Evolutionary conservation across 2,329 filamentous ascomycete species (phyloP), one percentile per base, ranked within the genome.

Genomic region (Elsinoe perseae): DNA sequence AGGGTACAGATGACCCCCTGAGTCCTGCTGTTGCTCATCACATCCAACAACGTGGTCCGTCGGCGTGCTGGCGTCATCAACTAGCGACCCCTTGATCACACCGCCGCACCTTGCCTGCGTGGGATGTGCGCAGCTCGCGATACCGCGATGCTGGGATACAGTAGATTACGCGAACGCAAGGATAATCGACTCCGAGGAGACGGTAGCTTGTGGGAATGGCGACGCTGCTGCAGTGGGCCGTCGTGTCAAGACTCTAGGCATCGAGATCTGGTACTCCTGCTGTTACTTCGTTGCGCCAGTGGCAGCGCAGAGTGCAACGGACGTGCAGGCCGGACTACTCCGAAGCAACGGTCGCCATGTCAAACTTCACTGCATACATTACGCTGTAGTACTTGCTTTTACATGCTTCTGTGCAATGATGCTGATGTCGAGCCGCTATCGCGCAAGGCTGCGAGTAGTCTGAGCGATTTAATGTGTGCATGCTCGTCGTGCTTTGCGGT

Each of bases 81-180:
- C 43, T 46, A 23, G 43, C 10, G 28, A 46, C 21, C 27, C 20
- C 25, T 32, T 18, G 25, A 50, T 50, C 28, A 32, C 44, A 50
- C 23, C 25, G 27, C 28, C 27, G 44, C 25, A 30, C 25, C 2
- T 12, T 32, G n/a, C 14, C 21, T 7, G 44, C 44, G 25, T 50
- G 44, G 44, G 44, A 18, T 12, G 7, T n/a, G 21, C n/a, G 27
- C 44, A 50, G n/a, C 16, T 18, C 7, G 7, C 8, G 44, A 50
- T 50, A 50, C 44, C 44, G 44, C 25, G 25, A 9, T 32, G 44
- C 28, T 50, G 44, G 44, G 44, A 50, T 50, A n/a, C n/a, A n/a
- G n/a, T n/a, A 50, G 44, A 50, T 50, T 50, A 32, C 44, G 44
- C 14, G 25, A 44, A 32, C 18, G 25, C 44, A 50, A 27, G 44